A percentile compares a stretch with the other conserved stretches of the same genome.
phyloP scores from a whole-genome alignment of 371 early-diverging fungal genomes.

The Rhizopus arrhizus region DNA sequence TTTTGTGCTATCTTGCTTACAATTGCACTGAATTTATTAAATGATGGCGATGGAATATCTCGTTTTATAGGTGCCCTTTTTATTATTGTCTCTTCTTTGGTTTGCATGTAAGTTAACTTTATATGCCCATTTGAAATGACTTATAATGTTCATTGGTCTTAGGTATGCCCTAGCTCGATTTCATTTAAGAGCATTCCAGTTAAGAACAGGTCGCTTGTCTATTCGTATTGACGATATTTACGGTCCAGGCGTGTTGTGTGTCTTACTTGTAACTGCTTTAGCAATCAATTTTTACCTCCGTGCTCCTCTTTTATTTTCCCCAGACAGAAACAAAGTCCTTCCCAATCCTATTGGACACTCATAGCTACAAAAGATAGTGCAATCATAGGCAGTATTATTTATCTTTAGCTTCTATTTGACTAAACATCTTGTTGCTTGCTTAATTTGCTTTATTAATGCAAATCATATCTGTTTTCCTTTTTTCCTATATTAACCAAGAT shows the following conservation, averaged over 20 bases:
- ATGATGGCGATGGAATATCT: constrained; percentile 62
- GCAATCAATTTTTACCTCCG: constrained; percentile 46
- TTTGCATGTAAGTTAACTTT: constrained; percentile 30
- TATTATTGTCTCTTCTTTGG: constrained; percentile 30
- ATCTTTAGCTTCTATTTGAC: not conserved
- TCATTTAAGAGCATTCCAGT: constrained; percentile 43
- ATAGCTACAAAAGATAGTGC: not conserved
- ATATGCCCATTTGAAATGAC: not conserved
- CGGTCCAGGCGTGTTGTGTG: constrained; percentile 80
- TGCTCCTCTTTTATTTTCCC: constrained; percentile 15
- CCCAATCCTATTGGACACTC: not conserved
- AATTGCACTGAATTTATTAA: constrained; percentile 72
- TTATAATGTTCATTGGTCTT: not conserved
- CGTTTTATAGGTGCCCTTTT: constrained; percentile 39
- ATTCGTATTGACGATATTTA: constrained; percentile 40
- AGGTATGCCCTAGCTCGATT: constrained; percentile 45
- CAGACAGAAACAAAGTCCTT: not conserved
- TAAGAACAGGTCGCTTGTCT: constrained; percentile 30
- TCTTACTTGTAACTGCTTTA: constrained; percentile 64
- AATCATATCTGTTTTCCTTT: too few relatives aligned
- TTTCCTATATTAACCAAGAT: too few relatives aligned
- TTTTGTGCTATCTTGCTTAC: constrained; percentile 69
- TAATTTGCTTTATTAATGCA: too few relatives aligned
- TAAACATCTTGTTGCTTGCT: not conserved
- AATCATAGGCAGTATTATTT: not conserved